Base-by-base conservation (phyloP, 2,329 filamentous ascomycete species). In the Lachnellula subtilissima region DNA sequence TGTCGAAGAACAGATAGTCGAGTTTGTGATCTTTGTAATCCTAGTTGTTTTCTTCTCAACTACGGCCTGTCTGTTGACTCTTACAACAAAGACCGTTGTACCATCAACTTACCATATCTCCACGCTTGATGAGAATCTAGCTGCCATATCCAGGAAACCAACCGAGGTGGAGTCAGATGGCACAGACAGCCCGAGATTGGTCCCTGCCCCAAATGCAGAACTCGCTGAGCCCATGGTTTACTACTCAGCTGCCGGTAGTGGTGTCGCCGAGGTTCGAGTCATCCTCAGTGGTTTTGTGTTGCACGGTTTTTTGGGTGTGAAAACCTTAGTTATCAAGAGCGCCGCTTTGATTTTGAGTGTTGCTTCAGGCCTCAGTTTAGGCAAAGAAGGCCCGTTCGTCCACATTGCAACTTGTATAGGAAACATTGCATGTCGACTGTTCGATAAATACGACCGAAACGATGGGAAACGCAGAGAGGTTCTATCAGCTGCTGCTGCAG, bases 241-340 rank as follows among this genome's bases (percentile, higher is more conserved):
- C 73, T 99, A 97, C 71, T 92, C 94, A 7, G 94, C 93, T 56
- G 93, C 93, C 43, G 94, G 94, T 49, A 96, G 91, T 73, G 94
- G 94, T 65, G 94, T 99, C 12, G 94, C 94, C 6, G 94, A 99
- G 74, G 93, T 97, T 54, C 92, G 94, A 62, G 94, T 97, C 57
- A 97, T 97, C 56, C 82, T 97, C n/a, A 97, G 91, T 66, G 94
- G 94, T 5, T 99, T 97, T 67, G 93, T 99, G 54, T 77, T 99
- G 54, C 94, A 97, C 76, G 93, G 94, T 1, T 97, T 97, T 69
- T 81, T 99, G 7, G 94, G 94, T 64, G 72, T 96, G 40, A 89
- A 88, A 68, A 97, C 94, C 0, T 78, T 99, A 32, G 72, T 93
- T 5, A 82, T 96, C 73, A 99, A 99, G 71, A 89, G 89, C 0